Percentiles rank a stretch among this genome's conserved stretches.
Conservation (phyloP, 2,329 filamentous ascomycete species). For the Phoma herbarum region DNA sequence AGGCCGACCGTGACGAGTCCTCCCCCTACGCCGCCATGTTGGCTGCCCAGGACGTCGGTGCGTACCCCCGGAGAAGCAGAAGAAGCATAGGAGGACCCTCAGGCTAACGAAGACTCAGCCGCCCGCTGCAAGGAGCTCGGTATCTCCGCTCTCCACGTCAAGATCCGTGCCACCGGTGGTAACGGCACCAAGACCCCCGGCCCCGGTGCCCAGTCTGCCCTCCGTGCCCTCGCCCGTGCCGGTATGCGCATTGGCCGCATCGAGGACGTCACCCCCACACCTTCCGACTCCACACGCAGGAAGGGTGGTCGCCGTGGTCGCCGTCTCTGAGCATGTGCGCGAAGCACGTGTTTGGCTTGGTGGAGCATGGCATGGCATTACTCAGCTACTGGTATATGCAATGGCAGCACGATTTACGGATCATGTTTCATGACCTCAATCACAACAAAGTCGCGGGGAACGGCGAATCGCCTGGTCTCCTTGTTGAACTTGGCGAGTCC, state of each 20-base stretch:
- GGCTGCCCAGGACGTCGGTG: conserved; percentile 85
- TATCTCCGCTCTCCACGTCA: conserved; percentile 98
- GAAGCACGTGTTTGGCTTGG: conserved; percentile 52
- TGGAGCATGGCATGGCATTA: conserved; percentile 46
- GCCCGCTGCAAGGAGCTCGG: conserved; percentile 85
- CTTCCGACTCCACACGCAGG: conserved; percentile 98
- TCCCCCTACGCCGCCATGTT: conserved; percentile 99
- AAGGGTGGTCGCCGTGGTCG: conserved; percentile 99
- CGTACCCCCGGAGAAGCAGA: conserved; percentile 24
- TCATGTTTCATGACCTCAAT: conserved; percentile 44
- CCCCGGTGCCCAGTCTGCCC: conserved; percentile 97
- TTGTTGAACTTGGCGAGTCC: conserved; percentile 50
- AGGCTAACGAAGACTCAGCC: conserved; percentile 57
- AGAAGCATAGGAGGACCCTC: neutral
- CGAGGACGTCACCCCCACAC: conserved; percentile 98
- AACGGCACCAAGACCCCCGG: conserved; percentile 99
- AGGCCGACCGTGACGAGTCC: conserved; percentile 93
- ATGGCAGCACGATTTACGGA: conserved; percentile 45
- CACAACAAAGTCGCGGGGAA: conserved; percentile 52
- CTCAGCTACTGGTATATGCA: conserved; percentile 25
- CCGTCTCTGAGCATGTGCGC: conserved; percentile 81
- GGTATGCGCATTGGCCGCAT: conserved; percentile 99
- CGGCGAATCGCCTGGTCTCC: conserved; percentile 52
- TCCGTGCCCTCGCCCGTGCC: conserved; percentile 97
- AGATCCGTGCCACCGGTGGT: conserved; percentile 99